Conservation (phyloP, 2,329 filamentous ascomycete species). For the Xylaria sp. region DNA sequence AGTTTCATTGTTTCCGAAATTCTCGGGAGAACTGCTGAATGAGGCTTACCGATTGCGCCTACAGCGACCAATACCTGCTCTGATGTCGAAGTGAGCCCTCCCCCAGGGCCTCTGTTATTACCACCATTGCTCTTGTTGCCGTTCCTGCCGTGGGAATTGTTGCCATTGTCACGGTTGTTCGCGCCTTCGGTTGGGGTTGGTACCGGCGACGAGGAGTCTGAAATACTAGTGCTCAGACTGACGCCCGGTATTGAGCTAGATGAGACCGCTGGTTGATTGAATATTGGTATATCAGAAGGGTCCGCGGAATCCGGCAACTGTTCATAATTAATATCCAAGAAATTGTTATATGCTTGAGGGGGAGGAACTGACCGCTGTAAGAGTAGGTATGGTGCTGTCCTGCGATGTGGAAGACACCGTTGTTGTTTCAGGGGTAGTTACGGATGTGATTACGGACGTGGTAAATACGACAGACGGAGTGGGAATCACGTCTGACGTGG, state of each 20-base stretch:
- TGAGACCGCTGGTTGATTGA: neutral
- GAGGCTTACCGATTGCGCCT: slow-evolving; percentile 50
- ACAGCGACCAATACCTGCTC: slow-evolving; percentile 51
- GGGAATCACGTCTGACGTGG: neutral
- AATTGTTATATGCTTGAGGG: neutral
- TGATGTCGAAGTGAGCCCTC: slow-evolving; percentile 23
- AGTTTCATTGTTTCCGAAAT: slow-evolving; percentile 13
- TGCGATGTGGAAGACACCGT: neutral
- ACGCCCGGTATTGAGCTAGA: neutral
- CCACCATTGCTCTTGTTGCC: slow-evolving; percentile 17
- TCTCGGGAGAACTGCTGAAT: neutral
- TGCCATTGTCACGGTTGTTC: neutral
- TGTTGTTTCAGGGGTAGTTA: slow-evolving; percentile 12
- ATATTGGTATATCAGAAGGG: neutral
- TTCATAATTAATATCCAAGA: slow-evolving; percentile 11
- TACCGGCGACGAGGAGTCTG: slow-evolving; percentile 11
- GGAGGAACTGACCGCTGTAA: slow-evolving; percentile 10
- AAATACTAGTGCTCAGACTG: neutral
- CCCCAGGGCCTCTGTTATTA: slow-evolving; percentile 3
- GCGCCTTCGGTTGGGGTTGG: slow-evolving; percentile 9
- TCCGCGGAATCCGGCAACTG: slow-evolving; percentile 8
- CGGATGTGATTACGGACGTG: slow-evolving; percentile 5
- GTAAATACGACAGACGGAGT: slow-evolving; percentile 5
- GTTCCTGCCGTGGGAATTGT: neutral
- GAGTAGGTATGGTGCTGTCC: neutral